Percentiles rank a stretch among this genome's conserved stretches.
These are phyloP conservation scores for Harringtonia lauricola DNA, from an alignment of 2,329 filamentous ascomycete species.

Conservation along the genomic window DNA sequence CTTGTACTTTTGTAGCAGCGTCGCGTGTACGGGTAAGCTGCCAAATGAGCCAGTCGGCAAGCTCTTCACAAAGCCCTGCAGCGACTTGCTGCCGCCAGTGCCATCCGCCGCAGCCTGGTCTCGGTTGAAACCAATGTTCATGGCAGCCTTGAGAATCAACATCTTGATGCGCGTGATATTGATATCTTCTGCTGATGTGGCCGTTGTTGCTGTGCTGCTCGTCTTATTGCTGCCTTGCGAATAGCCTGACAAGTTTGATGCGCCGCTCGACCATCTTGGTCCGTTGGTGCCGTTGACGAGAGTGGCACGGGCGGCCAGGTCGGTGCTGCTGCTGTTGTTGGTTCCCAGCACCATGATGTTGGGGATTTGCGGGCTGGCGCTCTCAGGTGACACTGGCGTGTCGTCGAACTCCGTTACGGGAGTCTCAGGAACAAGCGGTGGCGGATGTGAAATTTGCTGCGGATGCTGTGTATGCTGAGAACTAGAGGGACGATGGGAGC, in stretches of 20 bases:
- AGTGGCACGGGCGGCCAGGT: neutral
- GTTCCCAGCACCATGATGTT: slow-evolving; percentile 86
- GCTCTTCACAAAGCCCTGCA: slow-evolving; percentile 67
- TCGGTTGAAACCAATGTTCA: slow-evolving; percentile 71
- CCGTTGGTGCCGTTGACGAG: slow-evolving; percentile 25
- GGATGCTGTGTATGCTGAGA: no score
- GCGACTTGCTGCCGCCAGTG: slow-evolving; percentile 35
- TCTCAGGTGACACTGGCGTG: slow-evolving; percentile 71
- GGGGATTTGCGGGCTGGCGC: slow-evolving; percentile 59
- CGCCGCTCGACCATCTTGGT: slow-evolving; percentile 66
- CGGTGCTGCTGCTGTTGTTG: slow-evolving; percentile 28
- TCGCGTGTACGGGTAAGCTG: slow-evolving; percentile 54
- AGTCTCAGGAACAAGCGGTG: slow-evolving; percentile 61
- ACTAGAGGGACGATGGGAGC: slow-evolving; percentile 29
- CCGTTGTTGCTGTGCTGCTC: slow-evolving; percentile 62
- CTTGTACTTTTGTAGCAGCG: slow-evolving; percentile 69
- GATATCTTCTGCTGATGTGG: slow-evolving; percentile 57
- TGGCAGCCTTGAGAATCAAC: slow-evolving; percentile 72
- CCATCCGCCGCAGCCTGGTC: slow-evolving; percentile 33
- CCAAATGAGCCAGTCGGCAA: slow-evolving; percentile 74
- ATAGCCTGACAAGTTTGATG: slow-evolving; percentile 68
- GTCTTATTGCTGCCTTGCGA: slow-evolving; percentile 58
- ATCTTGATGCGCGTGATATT: slow-evolving; percentile 70
- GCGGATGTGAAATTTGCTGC: slow-evolving; percentile 29
- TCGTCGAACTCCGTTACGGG: slow-evolving; percentile 95